phyloP scores from a whole-genome alignment of 495 filamentous ascomycete species.

The Terfezia claveryi region DNA sequence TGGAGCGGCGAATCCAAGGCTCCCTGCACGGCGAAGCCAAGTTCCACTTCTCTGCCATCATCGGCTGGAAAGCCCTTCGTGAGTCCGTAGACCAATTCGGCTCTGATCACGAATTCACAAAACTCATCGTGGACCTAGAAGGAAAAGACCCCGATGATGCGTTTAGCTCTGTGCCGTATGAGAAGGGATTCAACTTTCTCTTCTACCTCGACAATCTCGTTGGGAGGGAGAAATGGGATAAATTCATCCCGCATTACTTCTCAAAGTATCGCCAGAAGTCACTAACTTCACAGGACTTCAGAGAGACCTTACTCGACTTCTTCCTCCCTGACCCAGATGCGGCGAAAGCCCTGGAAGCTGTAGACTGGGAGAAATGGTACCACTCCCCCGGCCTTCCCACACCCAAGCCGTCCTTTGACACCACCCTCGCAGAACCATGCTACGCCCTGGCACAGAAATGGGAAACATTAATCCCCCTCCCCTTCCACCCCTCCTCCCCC shows the following conservation, averaged over 20 bases:
- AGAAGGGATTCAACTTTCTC: slow-evolving; percentile 57
- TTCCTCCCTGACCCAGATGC: slow-evolving; percentile 46
- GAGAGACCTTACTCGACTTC: slow-evolving; percentile 63
- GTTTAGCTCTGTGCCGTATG: slow-evolving; percentile 69
- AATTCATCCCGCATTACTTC: slow-evolving; percentile 92
- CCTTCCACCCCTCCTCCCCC: slow-evolving; percentile 5
- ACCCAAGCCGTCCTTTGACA: slow-evolving; percentile 77
- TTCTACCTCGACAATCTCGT: slow-evolving; percentile 68
- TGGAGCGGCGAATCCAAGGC: slow-evolving; percentile 57
- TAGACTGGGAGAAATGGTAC: slow-evolving; percentile 82
- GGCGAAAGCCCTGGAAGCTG: slow-evolving; percentile 35
- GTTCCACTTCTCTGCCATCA: slow-evolving; percentile 82
- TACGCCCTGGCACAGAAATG: slow-evolving; percentile 64
- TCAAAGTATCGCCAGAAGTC: slow-evolving; percentile 57
- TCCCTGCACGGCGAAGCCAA: slow-evolving; percentile 50
- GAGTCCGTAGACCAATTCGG: slow-evolving; percentile 62
- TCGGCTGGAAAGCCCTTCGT: slow-evolving; percentile 46
- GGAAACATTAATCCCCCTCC: slow-evolving; percentile 20
- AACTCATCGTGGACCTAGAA: slow-evolving; percentile 64
- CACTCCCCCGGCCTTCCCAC: slow-evolving; percentile 56
- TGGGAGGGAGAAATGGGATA: slow-evolving; percentile 69
- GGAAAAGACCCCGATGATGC: slow-evolving; percentile 89
- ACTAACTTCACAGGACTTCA: slow-evolving; percentile 83
- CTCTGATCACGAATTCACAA: slow-evolving; percentile 72
- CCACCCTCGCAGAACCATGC: slow-evolving; percentile 65